Conservation (phyloP, 2,329 filamentous ascomycete genomes). For the Whalleya microplaca region DNA sequence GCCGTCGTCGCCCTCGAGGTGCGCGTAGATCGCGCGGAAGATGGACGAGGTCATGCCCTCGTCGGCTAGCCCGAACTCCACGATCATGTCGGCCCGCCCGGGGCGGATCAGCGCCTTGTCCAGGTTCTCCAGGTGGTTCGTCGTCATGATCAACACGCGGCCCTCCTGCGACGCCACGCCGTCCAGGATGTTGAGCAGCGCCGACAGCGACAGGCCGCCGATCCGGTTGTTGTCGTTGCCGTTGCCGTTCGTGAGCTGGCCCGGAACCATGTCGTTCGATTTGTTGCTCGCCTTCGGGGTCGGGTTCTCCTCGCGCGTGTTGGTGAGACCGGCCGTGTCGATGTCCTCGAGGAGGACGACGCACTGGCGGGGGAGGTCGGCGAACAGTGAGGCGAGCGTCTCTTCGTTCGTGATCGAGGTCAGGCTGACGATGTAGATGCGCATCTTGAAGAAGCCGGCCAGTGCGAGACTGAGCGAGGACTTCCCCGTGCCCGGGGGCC, state of each 20-base stretch:
- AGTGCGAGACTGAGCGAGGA: slow-evolving; percentile 72
- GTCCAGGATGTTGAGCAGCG: slow-evolving; percentile 80
- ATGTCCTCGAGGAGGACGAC: slow-evolving; percentile 78
- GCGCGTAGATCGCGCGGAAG: slow-evolving; percentile 62
- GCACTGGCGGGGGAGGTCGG: slow-evolving; percentile 68
- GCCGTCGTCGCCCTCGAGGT: slow-evolving; percentile 51
- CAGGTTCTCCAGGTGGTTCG: slow-evolving; percentile 65
- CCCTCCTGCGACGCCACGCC: slow-evolving; percentile 69
- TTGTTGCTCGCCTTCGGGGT: slow-evolving; percentile 13
- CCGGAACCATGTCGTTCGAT: slow-evolving; percentile 37
- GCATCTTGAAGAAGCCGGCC: slow-evolving; percentile 70
- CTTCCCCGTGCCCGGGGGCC: slow-evolving; percentile 81
- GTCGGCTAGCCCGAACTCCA: slow-evolving; percentile 61
- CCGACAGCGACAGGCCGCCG: slow-evolving; percentile 68
- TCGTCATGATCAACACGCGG: slow-evolving; percentile 67
- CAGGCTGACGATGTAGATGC: slow-evolving; percentile 73
- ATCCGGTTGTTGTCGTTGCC: slow-evolving; percentile 25
- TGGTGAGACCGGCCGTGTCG: slow-evolving; percentile 71
- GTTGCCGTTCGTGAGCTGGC: slow-evolving; percentile 39
- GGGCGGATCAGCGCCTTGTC: slow-evolving; percentile 66
- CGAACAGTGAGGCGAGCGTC: slow-evolving; percentile 65
- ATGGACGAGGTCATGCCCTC: slow-evolving; percentile 55
- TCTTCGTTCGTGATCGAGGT: slow-evolving; percentile 68
- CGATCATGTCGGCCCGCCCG: slow-evolving; percentile 63
- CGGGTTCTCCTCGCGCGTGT: slow-evolving; percentile 51